These are phyloP conservation scores for Chytriomyces sp. DNA, from an alignment of 192 early-diverging fungal genomes.

Conservation along the genomic window DNA sequence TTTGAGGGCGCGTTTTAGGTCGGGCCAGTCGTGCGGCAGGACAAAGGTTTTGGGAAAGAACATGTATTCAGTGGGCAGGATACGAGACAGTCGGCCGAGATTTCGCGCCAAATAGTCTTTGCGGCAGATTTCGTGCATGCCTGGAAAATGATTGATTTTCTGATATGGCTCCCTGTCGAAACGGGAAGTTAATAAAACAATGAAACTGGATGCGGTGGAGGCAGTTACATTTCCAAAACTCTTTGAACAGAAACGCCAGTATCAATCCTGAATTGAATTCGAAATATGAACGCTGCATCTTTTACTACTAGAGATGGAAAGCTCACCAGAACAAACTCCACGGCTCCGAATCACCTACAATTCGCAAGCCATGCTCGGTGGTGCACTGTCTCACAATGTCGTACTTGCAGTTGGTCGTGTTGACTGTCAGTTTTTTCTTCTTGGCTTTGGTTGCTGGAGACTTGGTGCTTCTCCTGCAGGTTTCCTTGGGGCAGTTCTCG, in stretches of 20 bases:
- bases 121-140: slow-evolving; percentile 68
- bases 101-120: slow-evolving; percentile 66
- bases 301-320: too few relatives aligned
- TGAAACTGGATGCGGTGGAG: neutral
- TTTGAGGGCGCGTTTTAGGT: slow-evolving; percentile 43
- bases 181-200: neutral
- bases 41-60: slow-evolving; percentile 65
- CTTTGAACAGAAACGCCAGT: slow-evolving; percentile 62
- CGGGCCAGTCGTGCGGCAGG: slow-evolving; percentile 55
- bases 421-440: slow-evolving; percentile 36
- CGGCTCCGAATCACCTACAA: slow-evolving; percentile 48
- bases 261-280: slow-evolving; percentile 39
- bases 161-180: slow-evolving; percentile 53
- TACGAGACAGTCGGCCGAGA: slow-evolving; percentile 47
- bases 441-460: neutral
- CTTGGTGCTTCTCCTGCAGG: neutral
- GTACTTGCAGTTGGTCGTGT: slow-evolving; percentile 55
- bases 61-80: slow-evolving; percentile 60
- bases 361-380: slow-evolving; percentile 37
- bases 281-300: too few relatives aligned
- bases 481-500: neutral
- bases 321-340: slow-evolving; percentile 55
- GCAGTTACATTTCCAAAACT: slow-evolving; percentile 53
- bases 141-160: slow-evolving; percentile 68
- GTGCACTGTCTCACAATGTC: slow-evolving; percentile 53